phyloP scores from a whole-genome alignment of 164 flowering plant genomes.

The Taxillus chinensis region DNA sequence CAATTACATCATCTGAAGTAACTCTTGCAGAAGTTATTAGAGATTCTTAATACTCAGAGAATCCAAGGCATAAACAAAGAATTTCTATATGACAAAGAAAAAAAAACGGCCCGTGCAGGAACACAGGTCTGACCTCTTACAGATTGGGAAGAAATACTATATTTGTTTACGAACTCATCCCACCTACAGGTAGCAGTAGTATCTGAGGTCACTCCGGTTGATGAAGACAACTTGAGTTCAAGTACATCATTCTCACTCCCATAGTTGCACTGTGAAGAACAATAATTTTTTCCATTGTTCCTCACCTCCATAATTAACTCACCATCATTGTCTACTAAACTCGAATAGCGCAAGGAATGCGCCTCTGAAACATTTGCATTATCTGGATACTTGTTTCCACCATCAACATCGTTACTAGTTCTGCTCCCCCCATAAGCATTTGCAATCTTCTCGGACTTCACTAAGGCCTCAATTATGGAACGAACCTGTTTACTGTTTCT shows the following conservation, averaged over 20 bases:
- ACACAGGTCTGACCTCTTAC: conserved; percentile 45
- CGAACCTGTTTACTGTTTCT: conserved; percentile 92
- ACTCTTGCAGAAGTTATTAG: background rate
- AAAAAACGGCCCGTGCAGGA: background rate
- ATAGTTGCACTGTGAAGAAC: conserved; percentile 13
- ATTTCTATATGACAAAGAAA: background rate
- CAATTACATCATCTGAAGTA: background rate
- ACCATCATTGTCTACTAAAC: conserved; percentile 16
- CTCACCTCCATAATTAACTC: conserved; percentile 16
- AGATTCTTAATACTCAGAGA: no score
- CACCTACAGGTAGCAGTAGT: conserved; percentile 29
- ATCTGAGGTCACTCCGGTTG: conserved; percentile 27
- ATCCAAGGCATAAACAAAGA: background rate
- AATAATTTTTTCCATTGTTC: conserved; percentile 8
- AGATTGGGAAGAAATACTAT: conserved; percentile 50
- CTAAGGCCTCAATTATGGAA: conserved; percentile 81
- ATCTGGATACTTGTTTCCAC: conserved; percentile 14
- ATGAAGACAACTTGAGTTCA: conserved; percentile 34
- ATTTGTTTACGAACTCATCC: conserved; percentile 34
- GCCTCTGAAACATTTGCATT: conserved; percentile 13
- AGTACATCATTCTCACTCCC: conserved; percentile 25
- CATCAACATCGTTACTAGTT: conserved; percentile 19
- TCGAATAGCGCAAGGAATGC: conserved; percentile 5
- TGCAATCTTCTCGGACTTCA: conserved; percentile 47
- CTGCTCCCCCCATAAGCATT: conserved; percentile 15